Evolutionary conservation across 2,329 filamentous ascomycete species (phyloP).

Genomic region (Hawksworthiomyces lignivorus): DNA sequence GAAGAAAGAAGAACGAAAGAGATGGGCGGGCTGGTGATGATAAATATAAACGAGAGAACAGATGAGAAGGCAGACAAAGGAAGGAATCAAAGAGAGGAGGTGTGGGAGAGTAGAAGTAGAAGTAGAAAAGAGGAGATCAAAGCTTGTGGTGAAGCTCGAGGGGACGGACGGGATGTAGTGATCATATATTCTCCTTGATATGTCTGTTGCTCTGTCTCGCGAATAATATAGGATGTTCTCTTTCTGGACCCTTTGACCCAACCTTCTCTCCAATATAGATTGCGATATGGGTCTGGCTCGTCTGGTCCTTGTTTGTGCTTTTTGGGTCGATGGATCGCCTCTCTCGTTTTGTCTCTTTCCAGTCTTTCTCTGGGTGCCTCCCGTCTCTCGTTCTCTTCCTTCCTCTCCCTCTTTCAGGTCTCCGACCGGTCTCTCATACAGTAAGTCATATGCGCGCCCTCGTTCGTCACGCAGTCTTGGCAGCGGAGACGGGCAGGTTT

Average conservation of each 20-base stretch:
- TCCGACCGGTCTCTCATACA: conserved; percentile 18
- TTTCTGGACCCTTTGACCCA: not conserved
- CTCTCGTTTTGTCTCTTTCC: not conserved
- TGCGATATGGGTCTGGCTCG: not conserved
- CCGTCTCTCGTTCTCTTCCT: not conserved
- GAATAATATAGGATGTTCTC: not conserved
- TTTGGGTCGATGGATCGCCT: not conserved
- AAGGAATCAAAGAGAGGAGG: not conserved
- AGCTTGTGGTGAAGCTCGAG: conserved; percentile 16
- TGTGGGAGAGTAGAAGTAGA: not conserved
- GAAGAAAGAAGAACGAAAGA: not conserved
- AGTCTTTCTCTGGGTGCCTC: no score
- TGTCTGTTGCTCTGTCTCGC: not conserved
- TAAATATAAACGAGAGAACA: conserved; percentile 1
- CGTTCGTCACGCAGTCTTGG: conserved; percentile 19
- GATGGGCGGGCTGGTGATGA: conserved; percentile 15
- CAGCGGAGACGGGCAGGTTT: conserved; percentile 16
- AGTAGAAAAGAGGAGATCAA: not conserved
- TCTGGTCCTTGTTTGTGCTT: not conserved
- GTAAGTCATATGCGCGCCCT: conserved; percentile 25
- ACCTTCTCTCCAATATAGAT: conserved; percentile 2
- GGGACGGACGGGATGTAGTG: conserved; percentile 13
- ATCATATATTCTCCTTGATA: conserved; percentile 22
- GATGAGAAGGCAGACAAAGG: not conserved
- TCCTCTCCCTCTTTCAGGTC: not conserved